Conservation (phyloP, 2,329 filamentous ascomycete species). For the Fusarium graminum region DNA sequence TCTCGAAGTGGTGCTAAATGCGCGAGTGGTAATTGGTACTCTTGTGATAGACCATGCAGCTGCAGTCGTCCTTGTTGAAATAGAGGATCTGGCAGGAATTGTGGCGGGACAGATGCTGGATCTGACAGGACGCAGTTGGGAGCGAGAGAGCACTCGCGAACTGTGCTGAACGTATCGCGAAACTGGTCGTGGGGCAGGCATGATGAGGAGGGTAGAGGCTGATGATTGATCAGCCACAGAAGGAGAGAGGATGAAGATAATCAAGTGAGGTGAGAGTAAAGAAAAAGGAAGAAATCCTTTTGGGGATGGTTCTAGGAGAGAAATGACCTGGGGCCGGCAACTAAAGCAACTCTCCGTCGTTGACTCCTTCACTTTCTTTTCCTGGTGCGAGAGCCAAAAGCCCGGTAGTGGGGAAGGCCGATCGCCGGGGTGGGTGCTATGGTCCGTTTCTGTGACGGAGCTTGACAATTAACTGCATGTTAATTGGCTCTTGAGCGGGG, state of each 20-base stretch:
- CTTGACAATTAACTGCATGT: slow-evolving; percentile 45
- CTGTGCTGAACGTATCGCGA: slow-evolving; percentile 57
- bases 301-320: slow-evolving; percentile 18
- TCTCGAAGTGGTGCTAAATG: slow-evolving; percentile 55
- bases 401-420: slow-evolving; percentile 29
- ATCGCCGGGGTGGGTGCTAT: slow-evolving; percentile 23
- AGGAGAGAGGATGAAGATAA: slow-evolving; percentile 1
- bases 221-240: slow-evolving; percentile 46
- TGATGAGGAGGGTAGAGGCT: slow-evolving; percentile 36
- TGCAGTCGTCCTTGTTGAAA: slow-evolving; percentile 27
- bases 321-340: slow-evolving; percentile 28
- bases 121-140: slow-evolving; percentile 48
- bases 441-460: slow-evolving; percentile 19
- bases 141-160: slow-evolving; percentile 51
- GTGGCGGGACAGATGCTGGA: slow-evolving; percentile 43
- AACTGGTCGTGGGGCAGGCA: slow-evolving; percentile 56
- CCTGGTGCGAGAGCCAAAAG: slow-evolving; percentile 25
- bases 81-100: slow-evolving; percentile 33
- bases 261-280: not conserved
- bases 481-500: slow-evolving; percentile 42
- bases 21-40: slow-evolving; percentile 46
- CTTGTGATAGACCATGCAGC: slow-evolving; percentile 39
- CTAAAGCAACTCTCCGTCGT: slow-evolving; percentile 40
- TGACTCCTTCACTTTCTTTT: slow-evolving; percentile 16
- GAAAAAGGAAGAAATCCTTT: slow-evolving; percentile 4